These are phyloP conservation scores for Aspergillus neoniger DNA, from an alignment of 2,329 filamentous ascomycete species.

Conservation along the genomic window DNA sequence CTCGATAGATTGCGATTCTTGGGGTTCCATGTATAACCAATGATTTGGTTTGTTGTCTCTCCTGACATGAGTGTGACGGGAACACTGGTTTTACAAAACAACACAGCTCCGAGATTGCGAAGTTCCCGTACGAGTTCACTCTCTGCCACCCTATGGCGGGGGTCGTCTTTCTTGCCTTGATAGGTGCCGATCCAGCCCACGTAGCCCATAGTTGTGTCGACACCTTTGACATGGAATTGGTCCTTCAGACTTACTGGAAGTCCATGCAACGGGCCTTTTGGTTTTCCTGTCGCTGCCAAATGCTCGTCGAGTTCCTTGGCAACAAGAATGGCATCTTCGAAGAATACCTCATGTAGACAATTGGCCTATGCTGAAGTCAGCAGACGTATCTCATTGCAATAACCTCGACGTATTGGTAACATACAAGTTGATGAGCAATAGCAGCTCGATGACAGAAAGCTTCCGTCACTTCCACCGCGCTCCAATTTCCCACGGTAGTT, in stretches of 20 bases:
- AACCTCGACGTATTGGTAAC: not conserved
- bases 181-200: not conserved
- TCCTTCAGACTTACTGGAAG: slow-evolving; percentile 1
- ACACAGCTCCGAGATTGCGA: not conserved
- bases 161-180: not conserved
- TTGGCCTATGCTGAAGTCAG: slow-evolving; percentile 31
- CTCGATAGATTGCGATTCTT: slow-evolving; percentile 16
- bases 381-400: not conserved
- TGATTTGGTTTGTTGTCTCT: slow-evolving; percentile 23
- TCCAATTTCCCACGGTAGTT: slow-evolving; percentile 57
- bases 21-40: slow-evolving; percentile 23
- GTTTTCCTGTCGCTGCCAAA: not conserved
- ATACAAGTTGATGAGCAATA: slow-evolving; percentile 60
- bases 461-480: slow-evolving; percentile 55
- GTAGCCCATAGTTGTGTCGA: slow-evolving; percentile 1
- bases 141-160: not conserved
- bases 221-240: not conserved
- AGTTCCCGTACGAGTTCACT: not conserved
- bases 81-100: not conserved
- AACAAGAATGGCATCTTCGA: not conserved
- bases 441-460: slow-evolving; percentile 60
- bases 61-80: slow-evolving; percentile 24
- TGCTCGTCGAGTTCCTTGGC: not conserved
- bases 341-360: slow-evolving; percentile 55
- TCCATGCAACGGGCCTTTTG: not conserved